Evolutionary conservation across 805 yeast genomes (phyloP).

Genomic region (Candida qinlingensis): DNA sequence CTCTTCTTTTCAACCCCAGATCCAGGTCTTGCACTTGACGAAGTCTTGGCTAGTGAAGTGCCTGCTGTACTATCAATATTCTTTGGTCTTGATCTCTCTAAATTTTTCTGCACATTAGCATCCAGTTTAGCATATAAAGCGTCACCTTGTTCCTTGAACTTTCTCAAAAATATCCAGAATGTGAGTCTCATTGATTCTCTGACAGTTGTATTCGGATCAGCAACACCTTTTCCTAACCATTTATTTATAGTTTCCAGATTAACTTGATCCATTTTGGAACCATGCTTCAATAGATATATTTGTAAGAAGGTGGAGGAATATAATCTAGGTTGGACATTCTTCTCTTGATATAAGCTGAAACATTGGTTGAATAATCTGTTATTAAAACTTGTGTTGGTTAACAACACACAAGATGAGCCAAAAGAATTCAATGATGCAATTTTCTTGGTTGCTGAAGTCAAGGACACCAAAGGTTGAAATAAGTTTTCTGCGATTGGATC

Average conservation of each 20-base stretch:
- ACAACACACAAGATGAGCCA: constrained; percentile 41
- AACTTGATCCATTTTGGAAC: constrained; percentile 26
- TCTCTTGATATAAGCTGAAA: constrained; percentile 52
- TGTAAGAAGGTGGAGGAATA: constrained; percentile 69
- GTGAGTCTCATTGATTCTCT: constrained; percentile 69
- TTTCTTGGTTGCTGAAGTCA: constrained; percentile 35
- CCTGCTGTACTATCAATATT: constrained; percentile 19
- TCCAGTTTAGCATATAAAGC: constrained; percentile 18
- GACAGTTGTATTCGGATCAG: constrained; percentile 78
- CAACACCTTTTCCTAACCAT: constrained; percentile 52
- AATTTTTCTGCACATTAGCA: constrained; percentile 44
- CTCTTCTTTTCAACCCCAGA: constrained; percentile 24
- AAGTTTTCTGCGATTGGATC: constrained; percentile 31
- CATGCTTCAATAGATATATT: constrained; percentile 50
- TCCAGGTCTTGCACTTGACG: constrained; percentile 8
- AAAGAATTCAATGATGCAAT: constrained; percentile 30
- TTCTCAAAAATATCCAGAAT: constrained; percentile 61
- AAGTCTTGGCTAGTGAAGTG: constrained; percentile 5
- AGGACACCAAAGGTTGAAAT: constrained; percentile 27
- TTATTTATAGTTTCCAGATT: constrained; percentile 42
- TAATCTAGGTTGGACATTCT: constrained; percentile 64
- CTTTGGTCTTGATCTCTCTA: constrained; percentile 54
- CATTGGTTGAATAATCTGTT: constrained; percentile 47
- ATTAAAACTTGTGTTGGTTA: constrained; percentile 50
- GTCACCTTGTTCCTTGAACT: constrained; percentile 50